These are phyloP conservation scores for Penicillium mononematosum DNA, from an alignment of 495 filamentous ascomycete genomes.

Conservation along the genomic window DNA sequence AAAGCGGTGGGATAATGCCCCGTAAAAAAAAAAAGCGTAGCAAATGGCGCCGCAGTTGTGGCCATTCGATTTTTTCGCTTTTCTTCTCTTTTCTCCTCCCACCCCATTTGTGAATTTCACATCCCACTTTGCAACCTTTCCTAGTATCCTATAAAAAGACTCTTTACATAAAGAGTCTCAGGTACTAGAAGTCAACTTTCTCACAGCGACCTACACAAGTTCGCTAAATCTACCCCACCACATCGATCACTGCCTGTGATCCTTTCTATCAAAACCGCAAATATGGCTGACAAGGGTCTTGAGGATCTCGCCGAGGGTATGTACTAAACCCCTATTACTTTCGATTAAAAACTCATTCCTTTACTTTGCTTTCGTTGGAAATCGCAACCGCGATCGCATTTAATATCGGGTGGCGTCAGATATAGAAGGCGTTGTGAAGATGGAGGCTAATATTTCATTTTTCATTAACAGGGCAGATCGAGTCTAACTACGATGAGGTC, in stretches of 20 bases:
- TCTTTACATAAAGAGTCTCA: conserved; percentile 38
- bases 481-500: conserved; percentile 99
- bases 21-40: conserved; percentile 36
- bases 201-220: conserved; percentile 30
- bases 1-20: conserved; percentile 26
- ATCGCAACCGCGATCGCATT: conserved; percentile 5
- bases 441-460: conserved; percentile 27
- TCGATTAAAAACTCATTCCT: background rate
- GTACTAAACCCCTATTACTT: conserved; percentile 28
- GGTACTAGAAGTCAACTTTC: conserved; percentile 36
- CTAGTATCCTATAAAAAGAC: conserved; percentile 33
- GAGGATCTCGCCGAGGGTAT: conserved; percentile 91
- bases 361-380: background rate
- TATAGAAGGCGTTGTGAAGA: conserved; percentile 6
- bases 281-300: conserved; percentile 96
- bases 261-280: conserved; percentile 66
- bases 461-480: conserved; percentile 77
- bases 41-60: conserved; percentile 25
- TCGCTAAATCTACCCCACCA: conserved; percentile 48
- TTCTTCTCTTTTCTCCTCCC: conserved; percentile 40
- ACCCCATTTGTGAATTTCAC: conserved; percentile 34
- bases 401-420: conserved; percentile 24
- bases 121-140: conserved; percentile 29
- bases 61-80: conserved; percentile 34
- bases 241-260: conserved; percentile 70